phyloP scores from a whole-genome alignment of 352 stramenopile species.

The Globisporangium ultimum region DNA sequence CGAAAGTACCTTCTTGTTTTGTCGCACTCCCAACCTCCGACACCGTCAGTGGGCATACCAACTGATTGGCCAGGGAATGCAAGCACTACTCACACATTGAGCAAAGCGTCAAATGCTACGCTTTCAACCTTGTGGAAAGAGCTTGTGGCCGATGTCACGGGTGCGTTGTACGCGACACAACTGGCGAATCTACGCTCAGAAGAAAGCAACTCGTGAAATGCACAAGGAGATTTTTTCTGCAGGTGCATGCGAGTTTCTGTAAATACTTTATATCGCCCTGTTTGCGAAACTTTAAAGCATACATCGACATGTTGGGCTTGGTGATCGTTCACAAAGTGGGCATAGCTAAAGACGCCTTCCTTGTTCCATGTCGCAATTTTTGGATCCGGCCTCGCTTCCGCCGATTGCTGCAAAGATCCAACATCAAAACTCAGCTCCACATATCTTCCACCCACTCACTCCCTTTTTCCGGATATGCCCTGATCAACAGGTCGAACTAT shows the following conservation, averaged over 20 bases:
- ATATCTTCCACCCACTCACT: too few relatives aligned
- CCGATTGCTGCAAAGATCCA: too few relatives aligned
- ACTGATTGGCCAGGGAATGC: too few relatives aligned
- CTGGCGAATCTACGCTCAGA: background rate
- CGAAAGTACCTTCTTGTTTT: constrained; percentile 18
- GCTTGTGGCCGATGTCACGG: constrained; percentile 1
- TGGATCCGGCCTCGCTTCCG: too few relatives aligned
- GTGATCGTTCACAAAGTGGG: too few relatives aligned
- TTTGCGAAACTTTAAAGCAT: too few relatives aligned
- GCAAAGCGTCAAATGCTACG: background rate
- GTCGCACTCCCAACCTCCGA: background rate
- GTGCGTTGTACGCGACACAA: background rate
- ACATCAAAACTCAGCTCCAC: too few relatives aligned
- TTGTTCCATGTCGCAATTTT: background rate
- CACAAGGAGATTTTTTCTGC: background rate
- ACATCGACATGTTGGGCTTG: background rate
- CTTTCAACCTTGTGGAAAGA: constrained; percentile 1
- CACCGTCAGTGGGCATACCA: background rate
- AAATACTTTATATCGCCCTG: too few relatives aligned
- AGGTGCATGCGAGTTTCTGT: too few relatives aligned
- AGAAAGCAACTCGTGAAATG: background rate
- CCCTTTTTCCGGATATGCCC: too few relatives aligned
- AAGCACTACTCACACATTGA: background rate
- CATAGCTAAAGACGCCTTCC: background rate
- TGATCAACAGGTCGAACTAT: too few relatives aligned